These are phyloP conservation scores for Phytophthora melonis DNA, from an alignment of 352 stramenopile genomes.

Conservation along the genomic window DNA sequence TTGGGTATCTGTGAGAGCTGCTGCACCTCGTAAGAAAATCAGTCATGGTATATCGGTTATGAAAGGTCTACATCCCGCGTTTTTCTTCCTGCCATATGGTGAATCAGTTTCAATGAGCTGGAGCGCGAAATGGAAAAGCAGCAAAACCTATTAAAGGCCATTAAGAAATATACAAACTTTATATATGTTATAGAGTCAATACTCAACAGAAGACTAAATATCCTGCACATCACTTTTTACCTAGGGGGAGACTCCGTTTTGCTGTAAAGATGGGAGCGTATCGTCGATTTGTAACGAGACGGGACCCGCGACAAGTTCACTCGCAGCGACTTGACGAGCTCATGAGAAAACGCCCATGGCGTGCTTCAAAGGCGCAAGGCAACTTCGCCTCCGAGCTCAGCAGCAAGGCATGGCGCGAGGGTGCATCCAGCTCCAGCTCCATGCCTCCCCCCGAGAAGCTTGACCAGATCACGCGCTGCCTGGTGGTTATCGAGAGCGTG, in stretches of 20 bases:
- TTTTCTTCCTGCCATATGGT: constrained; percentile 36
- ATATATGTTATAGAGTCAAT: background rate
- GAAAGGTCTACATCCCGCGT: constrained; percentile 17
- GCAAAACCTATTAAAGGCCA: constrained; percentile 1
- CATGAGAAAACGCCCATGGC: constrained; percentile 34
- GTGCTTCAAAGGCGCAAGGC: constrained; percentile 19
- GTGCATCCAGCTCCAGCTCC: background rate
- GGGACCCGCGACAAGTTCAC: constrained; percentile 21
- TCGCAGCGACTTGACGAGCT: constrained; percentile 10
- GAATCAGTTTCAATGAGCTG: constrained; percentile 30
- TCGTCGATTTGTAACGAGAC: constrained; percentile 26
- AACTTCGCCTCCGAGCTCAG: background rate
- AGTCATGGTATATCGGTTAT: background rate
- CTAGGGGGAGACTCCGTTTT: background rate
- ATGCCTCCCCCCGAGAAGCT: background rate
- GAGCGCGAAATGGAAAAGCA: background rate
- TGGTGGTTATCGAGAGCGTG: constrained; percentile 17
- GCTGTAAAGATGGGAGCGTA: constrained; percentile 13
- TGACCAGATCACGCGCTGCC: constrained; percentile 16
- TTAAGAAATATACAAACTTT: background rate
- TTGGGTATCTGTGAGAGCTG: background rate
- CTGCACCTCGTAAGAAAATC: background rate
- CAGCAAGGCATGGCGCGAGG: background rate
- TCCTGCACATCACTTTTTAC: constrained; percentile 4
- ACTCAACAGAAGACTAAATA: constrained; percentile 4